Percentiles rank a stretch among this genome's conserved stretches.
phyloP scores from a whole-genome alignment of 2,329 filamentous ascomycete species.

The Claviceps sp. region DNA sequence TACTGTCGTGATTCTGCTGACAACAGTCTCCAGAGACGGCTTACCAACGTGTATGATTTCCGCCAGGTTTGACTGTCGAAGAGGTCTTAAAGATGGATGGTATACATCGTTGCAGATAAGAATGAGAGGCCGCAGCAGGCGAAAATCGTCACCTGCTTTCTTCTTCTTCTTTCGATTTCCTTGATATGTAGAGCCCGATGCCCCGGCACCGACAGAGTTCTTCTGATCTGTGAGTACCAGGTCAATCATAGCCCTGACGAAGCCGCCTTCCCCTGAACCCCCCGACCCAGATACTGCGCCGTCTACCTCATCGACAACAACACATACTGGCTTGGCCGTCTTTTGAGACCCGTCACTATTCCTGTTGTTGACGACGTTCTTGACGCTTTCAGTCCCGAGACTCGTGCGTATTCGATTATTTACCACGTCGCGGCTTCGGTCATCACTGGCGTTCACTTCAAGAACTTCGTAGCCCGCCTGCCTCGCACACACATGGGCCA shows the following conservation, averaged over 20 bases:
- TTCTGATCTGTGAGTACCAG: slow-evolving; percentile 76
- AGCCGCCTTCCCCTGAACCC: slow-evolving; percentile 74
- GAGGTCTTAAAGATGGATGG: slow-evolving; percentile 70
- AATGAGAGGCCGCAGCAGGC: slow-evolving; percentile 75
- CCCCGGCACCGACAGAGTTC: slow-evolving; percentile 35
- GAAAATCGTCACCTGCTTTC: slow-evolving; percentile 68
- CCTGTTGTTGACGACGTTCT: slow-evolving; percentile 50
- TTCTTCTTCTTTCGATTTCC: slow-evolving; percentile 40
- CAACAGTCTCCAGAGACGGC: slow-evolving; percentile 74
- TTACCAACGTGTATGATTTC: slow-evolving; percentile 89
- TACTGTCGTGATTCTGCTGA: slow-evolving; percentile 65
- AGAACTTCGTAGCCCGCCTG: slow-evolving; percentile 95
- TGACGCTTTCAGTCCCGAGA: slow-evolving; percentile 88
- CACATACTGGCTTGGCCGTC: slow-evolving; percentile 74
- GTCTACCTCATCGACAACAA: slow-evolving; percentile 93
- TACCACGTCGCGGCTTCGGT: slow-evolving; percentile 79
- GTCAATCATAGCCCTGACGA: slow-evolving; percentile 89
- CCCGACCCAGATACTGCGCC: slow-evolving; percentile 76
- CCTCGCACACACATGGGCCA: slow-evolving; percentile 88
- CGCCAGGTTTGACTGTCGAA: slow-evolving; percentile 73
- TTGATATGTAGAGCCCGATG: slow-evolving; percentile 12
- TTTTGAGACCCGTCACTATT: slow-evolving; percentile 47
- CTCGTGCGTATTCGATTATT: slow-evolving; percentile 84
- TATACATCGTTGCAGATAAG: slow-evolving; percentile 97
- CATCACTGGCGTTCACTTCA: slow-evolving; percentile 96